Evolutionary conservation across 2,329 filamentous ascomycete species (phyloP), one percentile per base, ranked within the genome.

Genomic region (Zymoseptoria crescenta): DNA sequence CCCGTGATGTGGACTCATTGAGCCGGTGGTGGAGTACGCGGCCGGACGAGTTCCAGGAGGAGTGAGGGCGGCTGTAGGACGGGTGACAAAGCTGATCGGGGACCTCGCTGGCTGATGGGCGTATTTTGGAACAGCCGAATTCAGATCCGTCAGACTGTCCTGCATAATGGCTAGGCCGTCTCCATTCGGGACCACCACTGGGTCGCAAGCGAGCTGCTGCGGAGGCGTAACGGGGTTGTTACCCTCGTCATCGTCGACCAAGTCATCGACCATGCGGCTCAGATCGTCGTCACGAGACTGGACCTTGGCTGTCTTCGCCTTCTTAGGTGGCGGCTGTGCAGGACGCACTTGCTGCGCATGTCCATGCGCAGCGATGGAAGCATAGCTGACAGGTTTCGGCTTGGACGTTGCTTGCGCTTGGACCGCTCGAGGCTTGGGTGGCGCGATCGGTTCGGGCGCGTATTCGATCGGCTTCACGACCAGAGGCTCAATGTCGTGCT

Each of bases 191-290:
- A 69, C 62, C 24, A 69, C 62, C 7, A 65, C 62, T 2, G 68
- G 68, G 45, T 64, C 62, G 28, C 52, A 54, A 13, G 61, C 56
- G 27, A 59, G 62, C 60, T 77, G 76, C 56, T 76, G 75, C 6
- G 76, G 76, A 48, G 76, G 76, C 20, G 76, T 79, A n/a, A 76
- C 74, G 3, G 76, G 76, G 28, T 76, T 71, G 60, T 76, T 73
- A 29, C 74, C 74, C 59, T 78, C 76, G 54, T 78, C 76, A 49
- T 74, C 72, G 27, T 76, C 74, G 54, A 85, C 75, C 28, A 85
- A 73, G 59, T 81, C 76, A 63, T 85, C 80, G 13, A 85, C 82
- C 82, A 85, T 84, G 8, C 76, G 77, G 61, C 77, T 77, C 74
- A 83, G 80, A 24, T 78, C 77, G n/a, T 73, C 74, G 58, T 81